phyloP scores from a whole-genome alignment of 1,139 yeast species.

The Candida glucosophila region DNA sequence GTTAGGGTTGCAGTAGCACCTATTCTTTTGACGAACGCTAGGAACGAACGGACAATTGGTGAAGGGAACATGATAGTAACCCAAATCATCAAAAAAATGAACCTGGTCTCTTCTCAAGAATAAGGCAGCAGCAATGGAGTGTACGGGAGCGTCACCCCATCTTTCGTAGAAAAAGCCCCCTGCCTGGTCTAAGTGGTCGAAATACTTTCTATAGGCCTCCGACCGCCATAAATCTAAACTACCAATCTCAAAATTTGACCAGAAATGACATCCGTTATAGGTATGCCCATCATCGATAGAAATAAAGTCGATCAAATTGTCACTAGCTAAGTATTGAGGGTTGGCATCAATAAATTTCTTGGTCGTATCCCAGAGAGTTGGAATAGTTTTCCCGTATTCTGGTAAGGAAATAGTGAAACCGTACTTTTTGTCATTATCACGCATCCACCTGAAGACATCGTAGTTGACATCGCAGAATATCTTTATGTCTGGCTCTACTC shows the following conservation, averaged over 20 bases:
- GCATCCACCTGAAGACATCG: slow-evolving; percentile 77
- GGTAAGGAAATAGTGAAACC: slow-evolving; percentile 78
- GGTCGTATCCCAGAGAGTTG: slow-evolving; percentile 75
- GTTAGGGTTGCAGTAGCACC: slow-evolving; percentile 64
- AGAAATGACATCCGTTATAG: slow-evolving; percentile 77
- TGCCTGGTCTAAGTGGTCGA: slow-evolving; percentile 61
- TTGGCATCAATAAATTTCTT: slow-evolving; percentile 54
- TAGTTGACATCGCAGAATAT: slow-evolving; percentile 74
- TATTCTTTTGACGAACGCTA: slow-evolving; percentile 40
- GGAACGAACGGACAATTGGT: slow-evolving; percentile 68
- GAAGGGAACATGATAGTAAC: slow-evolving; percentile 76
- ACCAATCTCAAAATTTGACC: slow-evolving; percentile 85
- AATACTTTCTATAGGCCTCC: slow-evolving; percentile 59
- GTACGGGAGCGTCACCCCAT: slow-evolving; percentile 94
- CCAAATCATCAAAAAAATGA: slow-evolving; percentile 77
- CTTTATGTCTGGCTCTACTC: slow-evolving; percentile 83
- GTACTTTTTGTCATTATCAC: slow-evolving; percentile 62
- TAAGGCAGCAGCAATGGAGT: slow-evolving; percentile 77
- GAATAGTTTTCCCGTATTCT: slow-evolving; percentile 74
- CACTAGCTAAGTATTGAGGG: slow-evolving; percentile 56
- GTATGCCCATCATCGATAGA: slow-evolving; percentile 60
- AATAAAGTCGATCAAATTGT: slow-evolving; percentile 67
- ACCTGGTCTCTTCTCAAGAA: slow-evolving; percentile 58
- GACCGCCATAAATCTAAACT: slow-evolving; percentile 67
- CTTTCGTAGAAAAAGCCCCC: slow-evolving; percentile 90